A percentile compares a stretch with the other conserved stretches of the same genome.
Evolutionary conservation across 805 yeast genomes (phyloP).

Genomic region (Starmera caribaea): DNA sequence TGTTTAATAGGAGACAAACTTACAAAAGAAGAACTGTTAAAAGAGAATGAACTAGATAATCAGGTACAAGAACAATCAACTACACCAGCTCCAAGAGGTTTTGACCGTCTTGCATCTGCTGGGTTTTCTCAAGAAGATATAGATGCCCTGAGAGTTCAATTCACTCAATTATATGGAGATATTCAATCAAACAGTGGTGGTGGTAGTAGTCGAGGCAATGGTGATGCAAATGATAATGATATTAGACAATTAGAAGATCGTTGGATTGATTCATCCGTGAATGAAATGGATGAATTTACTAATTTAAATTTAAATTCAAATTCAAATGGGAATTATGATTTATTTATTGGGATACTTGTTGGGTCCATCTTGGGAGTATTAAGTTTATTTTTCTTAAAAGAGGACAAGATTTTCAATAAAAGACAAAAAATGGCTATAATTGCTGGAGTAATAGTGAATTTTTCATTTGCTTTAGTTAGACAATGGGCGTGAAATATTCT

Average conservation of each 20-base stretch:
- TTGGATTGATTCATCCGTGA: slow-evolving; percentile 78
- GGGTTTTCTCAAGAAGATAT: slow-evolving; percentile 81
- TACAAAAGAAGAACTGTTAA: slow-evolving; percentile 40
- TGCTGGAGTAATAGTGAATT: slow-evolving; percentile 62
- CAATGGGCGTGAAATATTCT: slow-evolving; percentile 14
- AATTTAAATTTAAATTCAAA: slow-evolving; percentile 30
- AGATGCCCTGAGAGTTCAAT: slow-evolving; percentile 61
- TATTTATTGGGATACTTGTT: slow-evolving; percentile 57
- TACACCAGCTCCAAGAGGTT: slow-evolving; percentile 68
- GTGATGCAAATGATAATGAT: slow-evolving; percentile 32
- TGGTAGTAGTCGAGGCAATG: neutral
- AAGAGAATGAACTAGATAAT: slow-evolving; percentile 51
- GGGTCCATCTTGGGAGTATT: slow-evolving; percentile 74
- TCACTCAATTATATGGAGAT: slow-evolving; percentile 56
- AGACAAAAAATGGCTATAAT: slow-evolving; percentile 59
- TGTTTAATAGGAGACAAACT: slow-evolving; percentile 69
- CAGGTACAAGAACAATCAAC: slow-evolving; percentile 41
- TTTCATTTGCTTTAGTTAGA: slow-evolving; percentile 53
- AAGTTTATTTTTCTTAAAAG: slow-evolving; percentile 51
- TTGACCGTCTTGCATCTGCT: slow-evolving; percentile 72
- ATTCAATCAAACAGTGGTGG: slow-evolving; percentile 11
- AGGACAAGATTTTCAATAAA: slow-evolving; percentile 51
- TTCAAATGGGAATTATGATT: slow-evolving; percentile 49
- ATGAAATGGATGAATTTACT: slow-evolving; percentile 35
- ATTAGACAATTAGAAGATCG: slow-evolving; percentile 68